Percentiles rank a stretch among this genome's conserved stretches.
These are phyloP conservation scores for Prunus mume DNA, from an alignment of 306 rosid species.

Conservation along the genomic window DNA sequence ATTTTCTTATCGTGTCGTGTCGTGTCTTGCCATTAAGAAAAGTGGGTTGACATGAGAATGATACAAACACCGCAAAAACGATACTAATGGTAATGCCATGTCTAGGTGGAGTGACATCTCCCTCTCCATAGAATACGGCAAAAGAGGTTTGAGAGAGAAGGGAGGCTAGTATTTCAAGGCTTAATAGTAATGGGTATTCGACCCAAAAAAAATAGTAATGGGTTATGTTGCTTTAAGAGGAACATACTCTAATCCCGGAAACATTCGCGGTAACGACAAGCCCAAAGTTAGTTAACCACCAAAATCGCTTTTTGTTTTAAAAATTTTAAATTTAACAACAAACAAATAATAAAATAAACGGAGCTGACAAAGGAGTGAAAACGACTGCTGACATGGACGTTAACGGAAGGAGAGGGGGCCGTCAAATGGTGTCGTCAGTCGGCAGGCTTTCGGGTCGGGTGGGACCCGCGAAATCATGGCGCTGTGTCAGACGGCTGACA, in stretches of 20 bases:
- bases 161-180: no score
- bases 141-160: no score
- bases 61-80: no score
- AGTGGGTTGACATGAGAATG: rapidly evolving
- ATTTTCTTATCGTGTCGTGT: no score
- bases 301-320: not conserved
- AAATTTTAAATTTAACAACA: no score
- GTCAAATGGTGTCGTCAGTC: constrained; percentile 20
- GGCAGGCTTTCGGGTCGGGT: constrained; percentile 18
- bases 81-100: no score
- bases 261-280: constrained; percentile 22
- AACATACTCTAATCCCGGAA: constrained; percentile 26
- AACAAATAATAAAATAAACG: no score
- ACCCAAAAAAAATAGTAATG: no score
- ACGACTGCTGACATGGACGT: constrained; percentile 20
- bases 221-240: not conserved
- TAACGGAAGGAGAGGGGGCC: constrained; percentile 35
- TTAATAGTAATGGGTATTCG: no score
- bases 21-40: rapidly evolving
- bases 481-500: constrained; percentile 12
- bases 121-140: no score
- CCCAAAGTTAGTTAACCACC: not conserved
- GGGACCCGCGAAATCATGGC: constrained; percentile 30
- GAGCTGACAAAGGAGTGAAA: not conserved
- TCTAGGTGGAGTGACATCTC: no score